Base-by-base conservation (phyloP, 108 stramenopile species). In the Nitzschia sp. region DNA sequence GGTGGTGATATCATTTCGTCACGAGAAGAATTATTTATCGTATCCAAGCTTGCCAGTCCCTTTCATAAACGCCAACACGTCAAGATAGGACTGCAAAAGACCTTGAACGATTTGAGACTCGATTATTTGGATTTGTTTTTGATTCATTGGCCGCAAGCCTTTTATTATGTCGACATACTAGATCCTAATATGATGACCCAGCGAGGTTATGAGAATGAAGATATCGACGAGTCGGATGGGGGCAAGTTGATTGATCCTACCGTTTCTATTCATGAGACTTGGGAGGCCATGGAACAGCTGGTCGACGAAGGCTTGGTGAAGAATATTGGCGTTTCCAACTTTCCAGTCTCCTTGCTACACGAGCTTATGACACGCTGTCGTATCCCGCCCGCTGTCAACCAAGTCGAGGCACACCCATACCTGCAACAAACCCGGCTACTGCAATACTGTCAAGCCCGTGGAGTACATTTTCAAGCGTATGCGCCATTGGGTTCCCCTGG, bases 341-440 rank as follows among this genome's bases (percentile, higher is more conserved):
- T 94, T 67, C 80, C 85, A 23, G 85, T 85, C 9, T 77, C 86
- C 34, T 65, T 88, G 36, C 66, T 96, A n/a, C 83, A 87, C 38
- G 92, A 94, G 35, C 59, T 96, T 45, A 63, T 96, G 64, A 71
- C 81, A 47, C 66, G 82, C 21, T 48, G 70, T 44, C 67, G 67
- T 15, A 85, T 94, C 32, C 77, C 70, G 2, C 95, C 95, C 21
- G 79, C 73, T 1, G 90, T 92, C 33, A 92, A 93, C 55, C 92
- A 97, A 77, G 87, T 94, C 19, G 96, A 97, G 72, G 78, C 87
- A 32, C 96, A 97, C 70, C 96, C 96, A 27, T 85, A 85, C 66
- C 79, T 90, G 34, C 82, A 83, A 50, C 94, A 94, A 75, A 68
- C 73, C 9, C 73, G 82, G 32, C 73, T 95, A n/a, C 27, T 92